Percentiles rank a stretch among this genome's conserved stretches.
Evolutionary conservation across 371 early-diverging fungal genomes (phyloP).

Genomic region (Blakeslea trispora): DNA sequence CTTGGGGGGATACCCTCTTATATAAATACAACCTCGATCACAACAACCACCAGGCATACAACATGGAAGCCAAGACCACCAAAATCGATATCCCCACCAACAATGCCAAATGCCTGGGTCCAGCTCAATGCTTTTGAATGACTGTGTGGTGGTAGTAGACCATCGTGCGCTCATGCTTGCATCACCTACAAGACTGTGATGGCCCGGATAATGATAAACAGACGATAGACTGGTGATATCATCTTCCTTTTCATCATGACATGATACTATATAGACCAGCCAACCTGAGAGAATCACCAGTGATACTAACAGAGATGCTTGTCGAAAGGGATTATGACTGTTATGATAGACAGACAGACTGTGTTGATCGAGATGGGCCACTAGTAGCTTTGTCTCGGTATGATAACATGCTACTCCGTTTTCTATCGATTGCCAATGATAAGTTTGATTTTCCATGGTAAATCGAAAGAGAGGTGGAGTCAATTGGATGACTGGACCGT

Average conservation of each 20-base stretch:
- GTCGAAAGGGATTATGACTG: slow-evolving; percentile 13
- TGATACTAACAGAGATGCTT: slow-evolving; percentile 27
- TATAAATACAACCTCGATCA: slow-evolving; percentile 37
- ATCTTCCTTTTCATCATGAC: slow-evolving; percentile 21
- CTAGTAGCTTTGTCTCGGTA: slow-evolving; percentile 14
- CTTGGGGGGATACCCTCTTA: slow-evolving; percentile 6
- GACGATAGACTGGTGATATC: slow-evolving; percentile 22
- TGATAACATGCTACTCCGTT: slow-evolving; percentile 9
- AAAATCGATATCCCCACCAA: slow-evolving; percentile 44
- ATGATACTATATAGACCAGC: slow-evolving; percentile 19
- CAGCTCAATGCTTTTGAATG: slow-evolving; percentile 47
- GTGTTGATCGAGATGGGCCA: slow-evolving; percentile 13
- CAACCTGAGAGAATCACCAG: slow-evolving; percentile 34
- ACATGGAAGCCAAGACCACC: slow-evolving; percentile 52
- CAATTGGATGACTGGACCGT: slow-evolving; percentile 26
- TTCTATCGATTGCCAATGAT: slow-evolving; percentile 22
- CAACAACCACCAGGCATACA: slow-evolving; percentile 55
- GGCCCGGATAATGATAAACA: slow-evolving; percentile 26
- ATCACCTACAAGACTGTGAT: slow-evolving; percentile 34
- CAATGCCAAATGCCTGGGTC: slow-evolving; percentile 43
- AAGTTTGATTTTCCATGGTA: slow-evolving; percentile 14
- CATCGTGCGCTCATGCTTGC: no score
- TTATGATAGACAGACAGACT: slow-evolving; percentile 2
- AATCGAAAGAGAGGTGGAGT: slow-evolving; percentile 28
- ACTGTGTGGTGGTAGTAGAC: slow-evolving; percentile 13